Conservation (phyloP, 805 yeast genomes). For the Candida namnaoensis region DNA sequence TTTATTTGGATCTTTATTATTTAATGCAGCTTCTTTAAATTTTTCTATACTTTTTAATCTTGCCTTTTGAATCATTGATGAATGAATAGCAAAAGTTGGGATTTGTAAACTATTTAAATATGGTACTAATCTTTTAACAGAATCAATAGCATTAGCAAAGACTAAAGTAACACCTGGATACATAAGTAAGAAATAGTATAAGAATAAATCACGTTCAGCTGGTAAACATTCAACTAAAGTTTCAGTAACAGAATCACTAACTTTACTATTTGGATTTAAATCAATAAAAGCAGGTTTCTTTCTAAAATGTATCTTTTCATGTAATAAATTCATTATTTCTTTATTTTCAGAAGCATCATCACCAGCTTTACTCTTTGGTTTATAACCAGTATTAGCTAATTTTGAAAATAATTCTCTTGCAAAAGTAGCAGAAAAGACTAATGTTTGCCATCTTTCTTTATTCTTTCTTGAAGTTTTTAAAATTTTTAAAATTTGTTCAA, state of each 20-base stretch:
- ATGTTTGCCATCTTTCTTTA: constrained; percentile 59
- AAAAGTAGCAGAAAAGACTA: constrained; percentile 94
- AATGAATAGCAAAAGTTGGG: constrained; percentile 72
- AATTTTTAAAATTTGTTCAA: constrained; percentile 69
- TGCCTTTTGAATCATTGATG: constrained; percentile 92
- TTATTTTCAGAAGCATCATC: constrained; percentile 27
- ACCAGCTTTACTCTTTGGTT: constrained; percentile 16
- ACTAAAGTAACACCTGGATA: constrained; percentile 88
- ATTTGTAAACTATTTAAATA: constrained; percentile 62
- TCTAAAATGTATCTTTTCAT: constrained; percentile 63
- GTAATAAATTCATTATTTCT: constrained; percentile 57
- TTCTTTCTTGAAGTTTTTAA: constrained; percentile 43
- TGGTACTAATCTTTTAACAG: constrained; percentile 81
- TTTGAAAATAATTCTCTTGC: constrained; percentile 75
- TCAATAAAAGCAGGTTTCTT: constrained; percentile 70
- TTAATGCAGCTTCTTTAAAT: constrained; percentile 46
- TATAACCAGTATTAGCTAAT: constrained; percentile 35
- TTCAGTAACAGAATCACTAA: constrained; percentile 70
- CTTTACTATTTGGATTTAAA: constrained; percentile 76
- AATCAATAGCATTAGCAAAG: constrained; percentile 91
- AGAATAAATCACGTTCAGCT: constrained; percentile 79
- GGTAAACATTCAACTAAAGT: constrained; percentile 89
- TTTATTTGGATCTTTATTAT: constrained; percentile 30
- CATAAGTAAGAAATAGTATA: constrained; percentile 78
- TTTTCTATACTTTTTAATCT: constrained; percentile 79